Conservation (phyloP, 345 rosid genomes). For the Populus alba region DNA sequence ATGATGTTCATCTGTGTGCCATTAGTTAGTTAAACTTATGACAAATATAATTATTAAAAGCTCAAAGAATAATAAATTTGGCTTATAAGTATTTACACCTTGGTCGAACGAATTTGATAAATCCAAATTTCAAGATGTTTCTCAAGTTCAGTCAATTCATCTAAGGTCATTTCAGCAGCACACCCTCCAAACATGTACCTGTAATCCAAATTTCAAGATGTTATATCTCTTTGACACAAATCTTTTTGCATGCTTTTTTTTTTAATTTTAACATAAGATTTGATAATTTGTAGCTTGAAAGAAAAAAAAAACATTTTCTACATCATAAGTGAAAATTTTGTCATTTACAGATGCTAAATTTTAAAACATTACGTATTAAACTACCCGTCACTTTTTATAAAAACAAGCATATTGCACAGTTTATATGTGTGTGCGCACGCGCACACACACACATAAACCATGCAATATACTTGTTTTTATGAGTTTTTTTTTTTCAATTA, state of each 20-base stretch:
- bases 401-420: too few species aligned
- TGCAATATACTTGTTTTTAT: too few species aligned
- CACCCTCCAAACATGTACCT: constrained; percentile 88
- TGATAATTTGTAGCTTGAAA: too few species aligned
- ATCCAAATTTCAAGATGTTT: constrained; percentile 89
- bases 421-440: too few species aligned
- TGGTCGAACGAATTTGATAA: constrained; percentile 70
- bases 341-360: too few species aligned
- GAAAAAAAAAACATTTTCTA: too few species aligned
- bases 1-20: constrained; percentile 65
- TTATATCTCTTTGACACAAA: neutral
- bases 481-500: too few species aligned
- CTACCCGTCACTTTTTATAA: too few species aligned
- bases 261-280: neutral
- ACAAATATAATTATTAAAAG: neutral
- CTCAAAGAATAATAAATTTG: neutral
- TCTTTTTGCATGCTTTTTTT: neutral
- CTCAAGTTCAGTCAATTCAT: constrained; percentile 71
- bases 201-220: neutral
- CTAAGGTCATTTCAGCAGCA: constrained; percentile 58
- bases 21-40: neutral
- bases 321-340: too few species aligned
- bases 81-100: constrained; percentile 44
- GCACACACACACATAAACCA: too few species aligned
- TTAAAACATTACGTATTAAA: too few species aligned